Evolutionary conservation across 164 flowering plant species (phyloP).

Genomic region (Kingdonia uniflora): DNA sequence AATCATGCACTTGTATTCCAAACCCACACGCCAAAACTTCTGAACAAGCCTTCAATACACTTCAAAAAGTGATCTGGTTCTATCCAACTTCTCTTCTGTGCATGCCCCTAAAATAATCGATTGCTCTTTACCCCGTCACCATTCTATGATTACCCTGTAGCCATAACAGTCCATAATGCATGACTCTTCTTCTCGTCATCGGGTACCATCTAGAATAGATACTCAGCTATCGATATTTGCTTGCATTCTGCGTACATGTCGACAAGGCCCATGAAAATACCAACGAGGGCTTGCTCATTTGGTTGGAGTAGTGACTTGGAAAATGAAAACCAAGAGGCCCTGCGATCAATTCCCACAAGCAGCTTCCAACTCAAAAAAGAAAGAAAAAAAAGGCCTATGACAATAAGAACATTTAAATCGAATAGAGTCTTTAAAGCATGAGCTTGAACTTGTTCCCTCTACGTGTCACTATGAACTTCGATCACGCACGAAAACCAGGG

Average conservation of each 20-base stretch:
- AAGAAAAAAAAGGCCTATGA: no score
- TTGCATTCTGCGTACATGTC: conserved; percentile 78
- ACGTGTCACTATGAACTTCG: conserved; percentile 21
- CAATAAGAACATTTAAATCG: conserved; percentile 43
- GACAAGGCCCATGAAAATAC: conserved; percentile 67
- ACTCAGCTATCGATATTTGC: conserved; percentile 42
- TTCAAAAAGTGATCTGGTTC: background rate
- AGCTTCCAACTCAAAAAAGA: no score
- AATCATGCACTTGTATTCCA: conserved; percentile 28
- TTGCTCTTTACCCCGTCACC: conserved; percentile 24
- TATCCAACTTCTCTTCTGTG: background rate
- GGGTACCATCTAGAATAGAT: conserved; percentile 32
- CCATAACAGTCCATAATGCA: conserved; percentile 77
- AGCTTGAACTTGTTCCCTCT: conserved; percentile 57
- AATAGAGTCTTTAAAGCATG: conserved; percentile 38
- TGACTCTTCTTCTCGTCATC: conserved; percentile 34
- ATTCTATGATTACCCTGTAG: conserved; percentile 65
- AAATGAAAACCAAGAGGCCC: no score
- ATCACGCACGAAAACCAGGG: conserved; percentile 59
- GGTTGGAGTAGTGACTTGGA: no score
- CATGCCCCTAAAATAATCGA: background rate
- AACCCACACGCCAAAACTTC: background rate
- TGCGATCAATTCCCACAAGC: no score
- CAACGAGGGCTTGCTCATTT: no score
- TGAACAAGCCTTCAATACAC: background rate